Evolutionary conservation across 495 filamentous ascomycete species (phyloP).

Genomic region (Hypoxylon trugodes): DNA sequence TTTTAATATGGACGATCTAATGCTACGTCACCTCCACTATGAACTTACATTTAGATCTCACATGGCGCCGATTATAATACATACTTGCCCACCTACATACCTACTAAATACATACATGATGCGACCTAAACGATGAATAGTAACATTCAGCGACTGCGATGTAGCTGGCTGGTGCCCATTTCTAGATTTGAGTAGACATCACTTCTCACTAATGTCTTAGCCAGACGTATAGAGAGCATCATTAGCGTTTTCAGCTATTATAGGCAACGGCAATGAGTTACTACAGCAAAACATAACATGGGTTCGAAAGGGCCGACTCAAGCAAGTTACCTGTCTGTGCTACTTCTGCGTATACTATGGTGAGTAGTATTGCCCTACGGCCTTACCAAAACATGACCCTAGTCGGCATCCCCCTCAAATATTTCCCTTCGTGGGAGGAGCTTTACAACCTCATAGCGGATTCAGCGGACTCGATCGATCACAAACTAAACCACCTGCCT

Average conservation of each 20-base stretch:
- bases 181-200: no score
- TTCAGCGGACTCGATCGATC: constrained; percentile 16
- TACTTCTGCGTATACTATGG: no score
- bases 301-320: constrained; percentile 29
- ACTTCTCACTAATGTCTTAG: neutral
- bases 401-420: neutral
- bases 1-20: neutral
- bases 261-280: constrained; percentile 13
- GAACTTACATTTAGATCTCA: constrained; percentile 3
- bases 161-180: no score
- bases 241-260: no score
- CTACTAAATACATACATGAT: constrained; percentile 5
- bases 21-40: constrained; percentile 14
- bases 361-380: no score
- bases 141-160: neutral
- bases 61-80: neutral
- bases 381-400: neutral
- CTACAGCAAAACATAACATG: neutral
- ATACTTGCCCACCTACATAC: neutral
- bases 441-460: neutral
- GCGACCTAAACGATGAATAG: neutral
- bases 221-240: no score
- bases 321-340: neutral
- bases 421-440: constrained; percentile 31
- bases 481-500: constrained; percentile 25